These are phyloP conservation scores for Hortaea werneckii DNA, from an alignment of 2,329 filamentous ascomycete species.

Conservation along the genomic window DNA sequence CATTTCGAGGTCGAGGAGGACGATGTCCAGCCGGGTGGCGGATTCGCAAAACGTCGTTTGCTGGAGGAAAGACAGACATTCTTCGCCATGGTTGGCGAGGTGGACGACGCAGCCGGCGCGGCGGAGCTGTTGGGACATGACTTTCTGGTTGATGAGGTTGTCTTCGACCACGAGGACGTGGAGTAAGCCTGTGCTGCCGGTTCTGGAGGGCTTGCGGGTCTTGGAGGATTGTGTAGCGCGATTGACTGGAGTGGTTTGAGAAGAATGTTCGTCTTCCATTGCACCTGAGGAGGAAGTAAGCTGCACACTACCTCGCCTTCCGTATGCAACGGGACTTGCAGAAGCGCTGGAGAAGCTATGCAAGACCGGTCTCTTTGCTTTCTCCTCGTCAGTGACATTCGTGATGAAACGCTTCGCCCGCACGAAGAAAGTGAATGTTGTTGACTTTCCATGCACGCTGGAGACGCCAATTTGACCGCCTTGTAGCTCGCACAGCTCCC, in stretches of 20 bases:
- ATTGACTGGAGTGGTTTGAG: neutral
- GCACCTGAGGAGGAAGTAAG: neutral
- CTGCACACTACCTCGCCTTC: slow-evolving; percentile 12
- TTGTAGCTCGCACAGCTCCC: slow-evolving; percentile 33
- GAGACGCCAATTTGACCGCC: slow-evolving; percentile 38
- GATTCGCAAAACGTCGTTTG: slow-evolving; percentile 14
- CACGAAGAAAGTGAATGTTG: slow-evolving; percentile 36
- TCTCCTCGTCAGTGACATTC: neutral
- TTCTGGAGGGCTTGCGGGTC: slow-evolving; percentile 4
- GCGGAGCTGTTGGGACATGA: slow-evolving; percentile 20
- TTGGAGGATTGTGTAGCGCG: neutral
- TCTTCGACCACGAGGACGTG: slow-evolving; percentile 25
- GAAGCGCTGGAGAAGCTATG: slow-evolving; percentile 14
- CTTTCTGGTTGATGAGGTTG: slow-evolving; percentile 26
- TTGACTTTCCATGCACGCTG: slow-evolving; percentile 29
- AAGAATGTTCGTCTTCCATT: neutral
- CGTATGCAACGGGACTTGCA: slow-evolving; percentile 16
- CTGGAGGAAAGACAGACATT: slow-evolving; percentile 22
- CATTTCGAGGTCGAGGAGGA: slow-evolving; percentile 27
- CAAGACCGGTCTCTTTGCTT: neutral
- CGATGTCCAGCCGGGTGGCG: slow-evolving; percentile 14
- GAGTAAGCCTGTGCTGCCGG: slow-evolving; percentile 6
- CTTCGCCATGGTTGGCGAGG: slow-evolving; percentile 24
- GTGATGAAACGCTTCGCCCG: slow-evolving; percentile 22
- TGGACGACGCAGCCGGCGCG: slow-evolving; percentile 19